These are phyloP conservation scores for Ensete ventricosum DNA, from an alignment of 176 grass and related monocot species.

Conservation along the genomic window DNA sequence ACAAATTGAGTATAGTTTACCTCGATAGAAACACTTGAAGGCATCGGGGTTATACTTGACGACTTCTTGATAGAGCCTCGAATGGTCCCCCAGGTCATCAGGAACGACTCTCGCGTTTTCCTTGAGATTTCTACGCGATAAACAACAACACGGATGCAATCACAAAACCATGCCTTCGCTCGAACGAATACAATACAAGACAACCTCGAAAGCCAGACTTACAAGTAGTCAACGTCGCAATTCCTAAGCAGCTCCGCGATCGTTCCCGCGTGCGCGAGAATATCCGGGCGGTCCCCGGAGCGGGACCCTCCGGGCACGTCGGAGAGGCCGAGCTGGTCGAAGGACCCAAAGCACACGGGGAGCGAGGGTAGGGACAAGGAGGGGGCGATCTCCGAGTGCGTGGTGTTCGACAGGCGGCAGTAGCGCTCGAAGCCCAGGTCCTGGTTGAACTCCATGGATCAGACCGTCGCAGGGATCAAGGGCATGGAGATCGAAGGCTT, in stretches of 20 bases:
- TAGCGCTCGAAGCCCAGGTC: slow-evolving; percentile 49
- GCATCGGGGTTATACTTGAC: slow-evolving; percentile 68
- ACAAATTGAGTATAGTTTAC: slow-evolving; percentile 68
- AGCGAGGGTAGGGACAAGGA: slow-evolving; percentile 65
- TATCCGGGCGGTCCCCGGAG: slow-evolving; percentile 50
- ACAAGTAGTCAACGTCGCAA: slow-evolving; percentile 82
- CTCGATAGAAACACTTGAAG: slow-evolving; percentile 52
- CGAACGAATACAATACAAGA: background rate
- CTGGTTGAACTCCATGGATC: slow-evolving; percentile 27
- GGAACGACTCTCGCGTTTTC: slow-evolving; percentile 30
- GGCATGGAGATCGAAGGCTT: background rate
- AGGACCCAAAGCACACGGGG: slow-evolving; percentile 53
- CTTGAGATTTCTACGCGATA: slow-evolving; percentile 42
- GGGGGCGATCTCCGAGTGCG: slow-evolving; percentile 65
- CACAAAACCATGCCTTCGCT: background rate
- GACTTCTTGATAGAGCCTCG: slow-evolving; percentile 82
- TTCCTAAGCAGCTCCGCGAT: slow-evolving; percentile 69
- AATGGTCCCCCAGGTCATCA: slow-evolving; percentile 41
- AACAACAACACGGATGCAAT: background rate
- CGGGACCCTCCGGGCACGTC: slow-evolving; percentile 34
- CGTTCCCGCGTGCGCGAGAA: slow-evolving; percentile 61
- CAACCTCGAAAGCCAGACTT: background rate
- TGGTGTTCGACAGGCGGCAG: slow-evolving; percentile 75
- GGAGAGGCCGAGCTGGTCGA: slow-evolving; percentile 32
- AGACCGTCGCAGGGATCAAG: background rate